Percentiles rank a stretch among this genome's conserved stretches.
Conservation (phyloP, 2,329 filamentous ascomycete species). For the Endocalyx cinctus region DNA sequence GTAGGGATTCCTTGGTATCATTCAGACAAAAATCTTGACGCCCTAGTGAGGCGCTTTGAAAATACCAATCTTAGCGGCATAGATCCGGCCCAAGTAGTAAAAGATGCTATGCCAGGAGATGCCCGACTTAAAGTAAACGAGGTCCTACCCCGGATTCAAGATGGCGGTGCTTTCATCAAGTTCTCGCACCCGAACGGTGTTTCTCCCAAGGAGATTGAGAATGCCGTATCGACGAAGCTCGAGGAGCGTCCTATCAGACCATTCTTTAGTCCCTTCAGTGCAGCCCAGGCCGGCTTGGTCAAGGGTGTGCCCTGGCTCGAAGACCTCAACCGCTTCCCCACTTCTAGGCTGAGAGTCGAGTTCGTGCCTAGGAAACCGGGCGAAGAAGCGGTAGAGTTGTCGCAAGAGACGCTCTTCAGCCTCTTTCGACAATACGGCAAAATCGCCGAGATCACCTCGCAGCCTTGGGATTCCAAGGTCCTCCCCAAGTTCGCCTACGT, state of each 20-base stretch:
- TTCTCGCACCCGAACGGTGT: constrained; percentile 30
- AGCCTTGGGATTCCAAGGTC: constrained; percentile 82
- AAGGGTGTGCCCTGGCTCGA: constrained; percentile 89
- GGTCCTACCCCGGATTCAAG: constrained; percentile 78
- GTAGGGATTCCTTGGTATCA: constrained; percentile 42
- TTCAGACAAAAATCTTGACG: constrained; percentile 43
- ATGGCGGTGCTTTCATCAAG: constrained; percentile 87
- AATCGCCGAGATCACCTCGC: constrained; percentile 75
- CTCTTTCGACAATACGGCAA: constrained; percentile 89
- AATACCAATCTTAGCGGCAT: constrained; percentile 44
- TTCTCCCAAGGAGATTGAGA: constrained; percentile 52
- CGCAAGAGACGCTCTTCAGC: constrained; percentile 80
- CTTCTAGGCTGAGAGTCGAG: constrained; percentile 71
- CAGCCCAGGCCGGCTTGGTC: constrained; percentile 69
- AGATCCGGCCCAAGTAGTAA: constrained; percentile 50
- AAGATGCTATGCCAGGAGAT: constrained; percentile 58
- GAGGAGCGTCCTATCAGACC: constrained; percentile 69
- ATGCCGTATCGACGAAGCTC: constrained; percentile 58
- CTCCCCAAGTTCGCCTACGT: constrained; percentile 75
- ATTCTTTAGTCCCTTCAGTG: constrained; percentile 82
- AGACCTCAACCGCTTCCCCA: constrained; percentile 81
- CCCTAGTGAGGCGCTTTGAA: constrained; percentile 49
- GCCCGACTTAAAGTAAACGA: constrained; percentile 69
- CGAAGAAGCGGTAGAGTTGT: constrained; percentile 69
- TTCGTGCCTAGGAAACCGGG: constrained; percentile 73